Evolutionary conservation across 805 yeast species (phyloP), one percentile per base, ranked within the genome.

Genomic region (Candida nitratophila): DNA sequence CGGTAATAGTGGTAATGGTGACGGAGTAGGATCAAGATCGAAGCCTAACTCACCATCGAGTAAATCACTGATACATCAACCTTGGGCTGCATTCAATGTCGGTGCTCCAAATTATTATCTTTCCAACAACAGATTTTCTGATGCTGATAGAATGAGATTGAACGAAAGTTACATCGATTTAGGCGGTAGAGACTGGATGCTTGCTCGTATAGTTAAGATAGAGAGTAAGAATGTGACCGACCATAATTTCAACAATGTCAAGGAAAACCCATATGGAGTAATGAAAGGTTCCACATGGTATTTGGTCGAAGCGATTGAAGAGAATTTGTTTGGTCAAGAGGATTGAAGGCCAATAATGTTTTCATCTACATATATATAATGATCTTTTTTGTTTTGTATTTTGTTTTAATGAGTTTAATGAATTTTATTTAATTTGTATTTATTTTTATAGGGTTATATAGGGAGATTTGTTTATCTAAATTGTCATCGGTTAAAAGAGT

Each of bases 31-130:
- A 12, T 6, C 17, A 29, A 19, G 3, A 22, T 3, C 35, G 7
- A 10, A 22, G 14, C 4, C 14, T 17, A 29, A 22, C 12, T 17
- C 15, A 19, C 16, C 14, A 15, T 5, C 3, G 22, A 14, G 10
- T 19, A 20, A 34, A 24, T 24, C 27, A 24, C 17, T 5, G 6
- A 20, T 34, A 5, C 26, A 22, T 8, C 77, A 70, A 44, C 88
- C 91, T 0, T 91, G 98, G 98, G 96, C 96, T 0, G 96, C 95
- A 1, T 91, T 91, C 67, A 90, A 93, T 51, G 73, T 86, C 44
- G 95, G 91, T 1, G 83, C 87, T 1, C 93, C 95, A 0, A 89
- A 90, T 59, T 89, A 79, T 59, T 83, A 89, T 55, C 65, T 91
- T 50, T 76, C 78, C 42, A 68, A 70, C 39, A 64, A 64, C 14